Conservation (phyloP, 306 rosid species). For the apple (Malus domestica) region DNA sequence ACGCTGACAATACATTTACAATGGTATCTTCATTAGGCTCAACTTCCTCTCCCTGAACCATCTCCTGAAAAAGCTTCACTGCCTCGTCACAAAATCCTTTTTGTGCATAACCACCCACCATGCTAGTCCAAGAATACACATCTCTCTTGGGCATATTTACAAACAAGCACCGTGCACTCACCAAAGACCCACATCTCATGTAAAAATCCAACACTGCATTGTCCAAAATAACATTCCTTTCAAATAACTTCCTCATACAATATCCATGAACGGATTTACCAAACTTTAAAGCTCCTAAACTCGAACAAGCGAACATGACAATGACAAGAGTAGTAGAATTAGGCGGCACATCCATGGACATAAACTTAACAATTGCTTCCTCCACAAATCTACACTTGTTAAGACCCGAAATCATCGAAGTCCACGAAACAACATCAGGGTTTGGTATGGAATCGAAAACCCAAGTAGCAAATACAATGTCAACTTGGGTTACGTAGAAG, state of each 20-base stretch:
- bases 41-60: slow-evolving; percentile 39
- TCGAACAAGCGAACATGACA: slow-evolving; percentile 56
- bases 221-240: slow-evolving; percentile 30
- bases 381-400: slow-evolving; percentile 53
- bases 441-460: slow-evolving; percentile 35
- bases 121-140: slow-evolving; percentile 68
- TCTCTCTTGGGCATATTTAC: slow-evolving; percentile 47
- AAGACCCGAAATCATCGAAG: slow-evolving; percentile 58
- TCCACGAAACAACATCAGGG: slow-evolving; percentile 78
- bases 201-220: slow-evolving; percentile 57
- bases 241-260: slow-evolving; percentile 30
- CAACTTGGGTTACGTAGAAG: slow-evolving; percentile 36
- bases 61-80: slow-evolving; percentile 39
- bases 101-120: slow-evolving; percentile 65
- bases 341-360: slow-evolving; percentile 46
- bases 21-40: slow-evolving; percentile 66
- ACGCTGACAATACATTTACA: slow-evolving; percentile 6
- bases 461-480: slow-evolving; percentile 38
- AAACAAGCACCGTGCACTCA: slow-evolving; percentile 42
- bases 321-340: slow-evolving; percentile 54
- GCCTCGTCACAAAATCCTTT: slow-evolving; percentile 55
- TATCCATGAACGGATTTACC: slow-evolving; percentile 61
- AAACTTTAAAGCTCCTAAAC: slow-evolving; percentile 31
- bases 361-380: slow-evolving; percentile 49
- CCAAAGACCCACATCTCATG: slow-evolving; percentile 22